Conservation (phyloP, 495 filamentous ascomycete genomes). For the Penicillium angulare region DNA sequence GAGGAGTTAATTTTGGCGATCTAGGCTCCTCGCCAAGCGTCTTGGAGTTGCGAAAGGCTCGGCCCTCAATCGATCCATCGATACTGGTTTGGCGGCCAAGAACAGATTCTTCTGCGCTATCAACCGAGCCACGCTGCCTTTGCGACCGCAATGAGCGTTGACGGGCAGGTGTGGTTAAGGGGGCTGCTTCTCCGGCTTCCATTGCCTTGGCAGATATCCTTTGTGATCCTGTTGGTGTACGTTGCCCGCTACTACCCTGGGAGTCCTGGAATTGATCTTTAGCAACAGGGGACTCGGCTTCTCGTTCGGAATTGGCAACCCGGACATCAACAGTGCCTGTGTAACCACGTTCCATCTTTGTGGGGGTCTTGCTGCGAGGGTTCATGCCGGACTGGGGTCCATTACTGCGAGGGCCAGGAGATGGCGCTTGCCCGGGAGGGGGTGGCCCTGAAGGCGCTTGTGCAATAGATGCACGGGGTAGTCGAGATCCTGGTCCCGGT, state of each 20-base stretch:
- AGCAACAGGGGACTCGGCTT: slow-evolving; percentile 53
- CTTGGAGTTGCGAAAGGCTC: slow-evolving; percentile 39
- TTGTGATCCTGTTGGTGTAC: slow-evolving; percentile 56
- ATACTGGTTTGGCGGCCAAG: slow-evolving; percentile 42
- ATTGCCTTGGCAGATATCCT: slow-evolving; percentile 45
- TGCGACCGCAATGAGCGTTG: slow-evolving; percentile 45
- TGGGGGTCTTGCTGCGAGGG: slow-evolving; percentile 56
- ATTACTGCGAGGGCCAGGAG: slow-evolving; percentile 63
- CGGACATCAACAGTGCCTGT: slow-evolving; percentile 53
- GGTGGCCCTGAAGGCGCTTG: slow-evolving; percentile 79
- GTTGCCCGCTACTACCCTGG: slow-evolving; percentile 53
- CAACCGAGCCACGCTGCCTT: slow-evolving; percentile 43
- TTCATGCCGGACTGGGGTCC: slow-evolving; percentile 35
- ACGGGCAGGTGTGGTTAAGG: slow-evolving; percentile 40
- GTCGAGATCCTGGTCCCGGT: slow-evolving; percentile 56
- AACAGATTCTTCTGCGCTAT: slow-evolving; percentile 46
- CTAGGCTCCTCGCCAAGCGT: slow-evolving; percentile 43
- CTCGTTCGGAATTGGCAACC: slow-evolving; percentile 43
- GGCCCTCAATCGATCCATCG: slow-evolving; percentile 44
- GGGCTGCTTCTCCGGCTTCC: slow-evolving; percentile 50
- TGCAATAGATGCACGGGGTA: slow-evolving; percentile 67
- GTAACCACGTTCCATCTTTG: slow-evolving; percentile 48
- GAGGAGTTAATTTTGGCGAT: slow-evolving; percentile 44
- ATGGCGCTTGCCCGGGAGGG: slow-evolving; percentile 81
- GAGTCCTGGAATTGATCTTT: slow-evolving; percentile 50